Percentiles rank a stretch among this genome's conserved stretches.
Evolutionary conservation across 1,139 yeast genomes (phyloP).

Genomic region (Kodamaea suecica): DNA sequence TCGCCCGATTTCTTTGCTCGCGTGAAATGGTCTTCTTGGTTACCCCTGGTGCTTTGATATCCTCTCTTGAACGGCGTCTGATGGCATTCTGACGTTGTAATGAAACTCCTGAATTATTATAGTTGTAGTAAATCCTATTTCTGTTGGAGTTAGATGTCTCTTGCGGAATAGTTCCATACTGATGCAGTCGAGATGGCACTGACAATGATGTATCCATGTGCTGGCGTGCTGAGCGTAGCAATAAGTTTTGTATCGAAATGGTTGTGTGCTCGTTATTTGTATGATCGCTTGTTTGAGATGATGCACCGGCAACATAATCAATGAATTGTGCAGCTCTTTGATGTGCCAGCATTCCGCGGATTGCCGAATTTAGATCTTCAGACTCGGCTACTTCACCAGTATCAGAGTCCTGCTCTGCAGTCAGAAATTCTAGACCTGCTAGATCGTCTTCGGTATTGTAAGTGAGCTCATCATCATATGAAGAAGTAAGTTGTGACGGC

Average conservation of each 20-base stretch:
- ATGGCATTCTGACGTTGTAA: slow-evolving; percentile 18
- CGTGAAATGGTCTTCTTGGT: slow-evolving; percentile 1
- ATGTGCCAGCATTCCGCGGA: background rate
- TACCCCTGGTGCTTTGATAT: background rate
- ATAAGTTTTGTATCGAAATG: slow-evolving; percentile 4
- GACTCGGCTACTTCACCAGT: background rate
- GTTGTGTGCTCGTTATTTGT: slow-evolving; percentile 1
- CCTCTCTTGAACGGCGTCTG: slow-evolving; percentile 2
- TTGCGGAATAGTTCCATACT: background rate
- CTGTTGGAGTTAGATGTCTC: background rate
- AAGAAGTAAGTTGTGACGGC: background rate
- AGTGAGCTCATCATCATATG: background rate
- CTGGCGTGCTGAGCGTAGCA: slow-evolving; percentile 7
- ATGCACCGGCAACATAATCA: background rate
- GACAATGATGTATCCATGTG: slow-evolving; percentile 4
- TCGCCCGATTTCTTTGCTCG: slow-evolving; percentile 1
- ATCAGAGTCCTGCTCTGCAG: background rate
- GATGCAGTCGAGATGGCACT: background rate
- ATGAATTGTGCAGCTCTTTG: slow-evolving; percentile 1
- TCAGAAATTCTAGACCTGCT: slow-evolving; percentile 1
- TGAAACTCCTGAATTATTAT: slow-evolving; percentile 10
- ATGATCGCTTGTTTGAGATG: slow-evolving; percentile 1
- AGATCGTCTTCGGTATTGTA: background rate
- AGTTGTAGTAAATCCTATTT: background rate
- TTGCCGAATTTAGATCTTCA: background rate